A percentile compares a stretch with the other conserved stretches of the same genome.
Conservation (phyloP, 2,329 filamentous ascomycete species). For the Trichoderma afroharzianum region DNA sequence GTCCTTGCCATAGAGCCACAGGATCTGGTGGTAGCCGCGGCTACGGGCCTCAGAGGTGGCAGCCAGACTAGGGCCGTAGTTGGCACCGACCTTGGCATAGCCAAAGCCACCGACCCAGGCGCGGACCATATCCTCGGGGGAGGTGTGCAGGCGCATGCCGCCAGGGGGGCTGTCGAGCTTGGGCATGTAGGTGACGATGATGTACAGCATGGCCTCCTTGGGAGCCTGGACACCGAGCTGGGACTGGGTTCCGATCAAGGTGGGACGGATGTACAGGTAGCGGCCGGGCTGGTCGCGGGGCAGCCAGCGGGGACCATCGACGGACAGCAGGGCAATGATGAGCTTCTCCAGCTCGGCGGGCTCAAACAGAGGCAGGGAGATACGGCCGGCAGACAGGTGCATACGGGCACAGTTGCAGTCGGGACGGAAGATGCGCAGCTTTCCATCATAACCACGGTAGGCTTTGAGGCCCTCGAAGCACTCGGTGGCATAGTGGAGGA, state of each 20-base stretch:
- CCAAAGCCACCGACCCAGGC: constrained; percentile 94
- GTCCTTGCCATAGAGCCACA: constrained; percentile 85
- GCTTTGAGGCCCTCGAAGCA: constrained; percentile 85
- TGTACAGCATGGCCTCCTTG: constrained; percentile 80
- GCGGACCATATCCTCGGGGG: constrained; percentile 75
- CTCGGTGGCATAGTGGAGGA: constrained; percentile 85
- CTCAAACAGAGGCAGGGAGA: constrained; percentile 71
- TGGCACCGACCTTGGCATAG: constrained; percentile 87
- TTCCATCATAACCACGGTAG: constrained; percentile 74
- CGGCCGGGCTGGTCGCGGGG: constrained; percentile 63
- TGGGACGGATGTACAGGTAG: constrained; percentile 83
- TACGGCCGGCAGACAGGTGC: constrained; percentile 57
- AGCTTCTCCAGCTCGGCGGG: constrained; percentile 70
- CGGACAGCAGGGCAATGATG: constrained; percentile 65
- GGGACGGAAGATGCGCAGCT: constrained; percentile 74
- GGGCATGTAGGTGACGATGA: constrained; percentile 66
- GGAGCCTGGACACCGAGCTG: constrained; percentile 79
- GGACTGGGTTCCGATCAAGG: constrained; percentile 77
- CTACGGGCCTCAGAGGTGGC: constrained; percentile 71
- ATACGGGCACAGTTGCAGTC: constrained; percentile 67
- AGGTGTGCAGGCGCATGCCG: constrained; percentile 73
- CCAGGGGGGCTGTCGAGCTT: constrained; percentile 48
- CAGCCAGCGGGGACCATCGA: constrained; percentile 76
- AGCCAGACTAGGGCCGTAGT: constrained; percentile 81
- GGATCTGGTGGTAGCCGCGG: constrained; percentile 78